A percentile compares a stretch with the other conserved stretches of the same genome.
phyloP scores from a whole-genome alignment of 2,329 filamentous ascomycete species.

The Fusarium dimerum region DNA sequence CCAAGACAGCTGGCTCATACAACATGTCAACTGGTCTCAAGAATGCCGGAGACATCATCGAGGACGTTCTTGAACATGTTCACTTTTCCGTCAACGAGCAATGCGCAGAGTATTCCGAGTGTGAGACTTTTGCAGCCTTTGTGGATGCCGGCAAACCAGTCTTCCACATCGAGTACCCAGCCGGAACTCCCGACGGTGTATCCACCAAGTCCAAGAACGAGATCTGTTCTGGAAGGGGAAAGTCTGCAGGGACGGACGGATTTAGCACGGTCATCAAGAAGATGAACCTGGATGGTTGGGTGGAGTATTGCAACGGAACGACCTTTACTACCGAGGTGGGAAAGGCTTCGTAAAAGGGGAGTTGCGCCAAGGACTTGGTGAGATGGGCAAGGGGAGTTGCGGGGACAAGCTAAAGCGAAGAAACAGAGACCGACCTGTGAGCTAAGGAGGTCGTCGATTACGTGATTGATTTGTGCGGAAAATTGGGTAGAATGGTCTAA shows the following conservation, averaged over 20 bases:
- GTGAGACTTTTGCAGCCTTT: slow-evolving; percentile 58
- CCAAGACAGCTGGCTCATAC: slow-evolving; percentile 50
- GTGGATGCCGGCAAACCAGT: slow-evolving; percentile 64
- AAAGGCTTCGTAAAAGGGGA: neutral
- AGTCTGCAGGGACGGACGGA: neutral
- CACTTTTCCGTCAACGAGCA: slow-evolving; percentile 72
- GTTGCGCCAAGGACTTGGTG: neutral
- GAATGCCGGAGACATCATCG: slow-evolving; percentile 64
- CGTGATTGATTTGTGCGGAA: too few species aligned
- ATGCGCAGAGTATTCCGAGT: slow-evolving; percentile 63
- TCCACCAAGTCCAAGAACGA: neutral
- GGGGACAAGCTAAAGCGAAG: too few species aligned
- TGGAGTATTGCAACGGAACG: neutral
- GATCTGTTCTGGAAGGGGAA: neutral
- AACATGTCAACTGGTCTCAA: slow-evolving; percentile 68
- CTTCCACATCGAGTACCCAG: slow-evolving; percentile 72
- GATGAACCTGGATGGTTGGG: neutral
- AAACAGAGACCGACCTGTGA: too few species aligned
- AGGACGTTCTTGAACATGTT: slow-evolving; percentile 46
- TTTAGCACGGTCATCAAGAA: neutral
- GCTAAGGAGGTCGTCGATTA: too few species aligned
- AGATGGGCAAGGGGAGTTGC: neutral
- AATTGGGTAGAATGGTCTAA: too few species aligned
- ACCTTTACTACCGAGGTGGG: neutral
- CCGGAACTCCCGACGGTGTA: slow-evolving; percentile 39